phyloP scores from a whole-genome alignment of 2,329 filamentous ascomycete genomes.

The Botrytis paeoniae region DNA sequence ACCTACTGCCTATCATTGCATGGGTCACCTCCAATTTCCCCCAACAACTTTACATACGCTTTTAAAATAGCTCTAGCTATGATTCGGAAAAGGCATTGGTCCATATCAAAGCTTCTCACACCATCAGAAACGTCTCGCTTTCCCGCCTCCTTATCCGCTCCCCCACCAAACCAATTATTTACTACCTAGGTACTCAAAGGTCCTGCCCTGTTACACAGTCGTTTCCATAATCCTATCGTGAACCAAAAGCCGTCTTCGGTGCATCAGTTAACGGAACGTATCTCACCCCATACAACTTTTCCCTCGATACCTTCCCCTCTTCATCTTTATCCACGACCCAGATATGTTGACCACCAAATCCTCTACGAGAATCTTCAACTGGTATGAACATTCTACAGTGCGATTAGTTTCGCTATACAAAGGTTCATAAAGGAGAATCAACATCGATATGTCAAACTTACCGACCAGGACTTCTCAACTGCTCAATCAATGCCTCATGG shows the following conservation, averaged over 20 bases:
- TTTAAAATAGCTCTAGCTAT: neutral
- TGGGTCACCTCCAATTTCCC: neutral
- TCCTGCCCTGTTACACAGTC: too few species aligned
- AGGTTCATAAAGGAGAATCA: neutral
- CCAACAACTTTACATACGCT: neutral
- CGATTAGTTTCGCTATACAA: neutral
- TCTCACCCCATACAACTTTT: conserved; percentile 65
- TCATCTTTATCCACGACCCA: conserved; percentile 72
- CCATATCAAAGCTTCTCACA: too few species aligned
- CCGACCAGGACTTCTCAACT: conserved; percentile 75
- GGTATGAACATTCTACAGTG: conserved; percentile 67
- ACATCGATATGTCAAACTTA: conserved; percentile 31
- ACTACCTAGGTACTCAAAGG: neutral
- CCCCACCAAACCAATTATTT: neutral
- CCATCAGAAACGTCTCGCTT: neutral
- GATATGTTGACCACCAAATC: conserved; percentile 46
- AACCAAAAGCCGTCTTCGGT: conserved; percentile 40
- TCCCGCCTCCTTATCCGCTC: neutral
- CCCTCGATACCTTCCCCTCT: conserved; percentile 57
- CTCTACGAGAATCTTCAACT: conserved; percentile 52
- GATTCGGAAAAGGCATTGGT: neutral
- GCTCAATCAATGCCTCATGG: conserved; percentile 69
- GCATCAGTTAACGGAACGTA: conserved; percentile 78
- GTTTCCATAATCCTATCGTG: neutral
- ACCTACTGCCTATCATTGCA: neutral